Evolutionary conservation across 495 filamentous ascomycete genomes (phyloP).

Genomic region (Trypethelium eluteriae): DNA sequence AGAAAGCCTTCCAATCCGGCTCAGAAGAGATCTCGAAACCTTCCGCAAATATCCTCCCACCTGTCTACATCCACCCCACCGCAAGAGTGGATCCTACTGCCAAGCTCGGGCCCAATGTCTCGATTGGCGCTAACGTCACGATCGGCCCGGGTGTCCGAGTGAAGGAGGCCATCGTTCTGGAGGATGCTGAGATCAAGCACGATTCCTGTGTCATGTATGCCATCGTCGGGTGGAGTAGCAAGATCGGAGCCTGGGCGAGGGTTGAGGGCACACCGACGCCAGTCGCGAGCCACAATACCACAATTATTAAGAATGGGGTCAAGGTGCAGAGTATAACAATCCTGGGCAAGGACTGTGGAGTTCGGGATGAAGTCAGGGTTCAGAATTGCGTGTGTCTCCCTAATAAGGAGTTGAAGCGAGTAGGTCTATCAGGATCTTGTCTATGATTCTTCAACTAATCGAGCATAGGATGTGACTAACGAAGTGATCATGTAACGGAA

Average conservation of each 20-base stretch:
- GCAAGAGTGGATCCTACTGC: slow-evolving; percentile 88
- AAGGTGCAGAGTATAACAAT: slow-evolving; percentile 99
- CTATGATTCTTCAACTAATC: slow-evolving; percentile 34
- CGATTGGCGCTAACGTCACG: slow-evolving; percentile 75
- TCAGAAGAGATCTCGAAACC: slow-evolving; percentile 76
- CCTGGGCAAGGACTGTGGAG: slow-evolving; percentile 89
- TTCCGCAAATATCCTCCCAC: slow-evolving; percentile 82
- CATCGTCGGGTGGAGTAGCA: slow-evolving; percentile 95
- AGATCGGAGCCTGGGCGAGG: slow-evolving; percentile 92
- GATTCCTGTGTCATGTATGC: slow-evolving; percentile 94
- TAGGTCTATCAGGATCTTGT: slow-evolving; percentile 42
- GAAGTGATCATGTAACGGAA: slow-evolving; percentile 85
- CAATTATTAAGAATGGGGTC: slow-evolving; percentile 91
- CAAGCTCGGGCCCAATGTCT: slow-evolving; percentile 95
- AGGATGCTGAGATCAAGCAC: slow-evolving; percentile 93
- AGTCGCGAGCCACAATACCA: slow-evolving; percentile 81
- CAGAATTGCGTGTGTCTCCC: slow-evolving; percentile 98
- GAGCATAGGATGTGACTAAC: slow-evolving; percentile 70
- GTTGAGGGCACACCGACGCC: slow-evolving; percentile 94
- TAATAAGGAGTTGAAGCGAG: slow-evolving; percentile 97
- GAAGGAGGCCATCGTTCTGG: slow-evolving; percentile 93
- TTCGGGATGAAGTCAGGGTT: slow-evolving; percentile 90
- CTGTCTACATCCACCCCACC: slow-evolving; percentile 96
- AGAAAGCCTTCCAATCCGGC: slow-evolving; percentile 81
- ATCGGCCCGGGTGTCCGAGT: slow-evolving; percentile 85